Evolutionary conservation across 805 yeast species (phyloP), one percentile per base, ranked within the genome.

Genomic region (Blastobotrys terrestris): DNA sequence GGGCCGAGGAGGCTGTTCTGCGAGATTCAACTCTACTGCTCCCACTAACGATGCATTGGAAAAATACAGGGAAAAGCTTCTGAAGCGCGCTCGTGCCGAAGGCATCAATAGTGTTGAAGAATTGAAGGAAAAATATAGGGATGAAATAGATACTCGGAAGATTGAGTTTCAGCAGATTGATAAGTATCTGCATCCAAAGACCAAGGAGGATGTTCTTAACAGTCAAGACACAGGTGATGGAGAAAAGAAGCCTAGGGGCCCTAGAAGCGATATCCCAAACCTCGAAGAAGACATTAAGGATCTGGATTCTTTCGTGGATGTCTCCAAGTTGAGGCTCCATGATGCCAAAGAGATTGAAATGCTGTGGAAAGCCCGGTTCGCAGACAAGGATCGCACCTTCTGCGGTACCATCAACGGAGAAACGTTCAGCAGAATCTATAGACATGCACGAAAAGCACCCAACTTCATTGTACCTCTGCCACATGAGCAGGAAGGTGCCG

Each of bases 401-500:
- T 77, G 81, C 59, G 95, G 97, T 0, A 74, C 79, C 0, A 71
- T 89, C 40, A 77, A 80, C 6, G 67, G 69, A 1, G 72, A 72
- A 1, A 79, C 83, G n/a, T 91, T 79, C 63, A 74, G 83, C n/a
- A 75, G 73, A 43, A 75, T 94, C 64, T 76, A 77, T 60, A 69
- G 74, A 41, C 79, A 77, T 55, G 96, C 96, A 0, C 80, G 83
- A 63, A 74, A 73, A 55, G 81, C 85, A 64, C 96, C 97, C 19
- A 77, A 81, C 35, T 94, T 94, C 69, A 84, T 94, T n/a, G 75
- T 94, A 20, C 99, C 99, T 0, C 71, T 94, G 52, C 96, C 97
- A 3, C 72, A 72, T 39, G 73, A 72, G 13, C 65, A 67, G 3
- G 65, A 68, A 13, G 77, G 74, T 3, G 60, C 68, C 6, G 99